Evolutionary conservation across 1,284 basidiomycete species (phyloP), one percentile per base, ranked within the genome.

Genomic region (Termitomyces sp.): DNA sequence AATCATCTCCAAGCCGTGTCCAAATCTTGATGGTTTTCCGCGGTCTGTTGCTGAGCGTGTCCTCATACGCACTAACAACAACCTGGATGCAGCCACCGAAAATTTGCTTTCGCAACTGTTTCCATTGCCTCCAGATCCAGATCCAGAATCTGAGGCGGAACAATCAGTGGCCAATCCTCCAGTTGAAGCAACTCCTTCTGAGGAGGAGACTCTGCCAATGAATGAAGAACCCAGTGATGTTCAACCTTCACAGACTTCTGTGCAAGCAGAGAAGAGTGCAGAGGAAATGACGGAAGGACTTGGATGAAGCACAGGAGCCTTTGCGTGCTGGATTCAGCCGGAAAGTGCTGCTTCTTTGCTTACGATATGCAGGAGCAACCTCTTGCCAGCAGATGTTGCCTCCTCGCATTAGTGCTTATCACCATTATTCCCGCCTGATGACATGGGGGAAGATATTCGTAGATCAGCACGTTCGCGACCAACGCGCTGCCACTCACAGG

Each of bases 51-150:
- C 90, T 1, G 88, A 92, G 65, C 82, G 85, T 53, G 96, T 96
- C 3, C 74, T 99, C 19, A 70, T 80, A 19, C 87, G 94, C 19
- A 87, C 88, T 13, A 83, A 89, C 58, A 98, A 98, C 72, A 97
- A 97, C 63, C 78, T 98, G 62, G 86, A 80, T 38, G 85, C 89
- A 5, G 97, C 97, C 2, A 90, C 96, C 0, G 96, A 99, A 64
- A 78, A 93, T 19, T 78, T 99, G 1, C 76, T 99, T 21, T 81
- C 82, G 1, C 86, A 93, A 64, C 94, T 93, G 0, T 90, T 91
- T 64, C 80, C 88, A 2, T 80, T 93, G 53, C 81, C 82, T 31
- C 80, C 83, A 6, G 87, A 88, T 62, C 82, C 76, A 26, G 71
- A 73, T 1, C 70, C 75, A n/a, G 72, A 70, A 66, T 43, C 45